These are phyloP conservation scores for Phoma sp. DNA, from an alignment of 2,329 filamentous ascomycete genomes.

Conservation along the genomic window DNA sequence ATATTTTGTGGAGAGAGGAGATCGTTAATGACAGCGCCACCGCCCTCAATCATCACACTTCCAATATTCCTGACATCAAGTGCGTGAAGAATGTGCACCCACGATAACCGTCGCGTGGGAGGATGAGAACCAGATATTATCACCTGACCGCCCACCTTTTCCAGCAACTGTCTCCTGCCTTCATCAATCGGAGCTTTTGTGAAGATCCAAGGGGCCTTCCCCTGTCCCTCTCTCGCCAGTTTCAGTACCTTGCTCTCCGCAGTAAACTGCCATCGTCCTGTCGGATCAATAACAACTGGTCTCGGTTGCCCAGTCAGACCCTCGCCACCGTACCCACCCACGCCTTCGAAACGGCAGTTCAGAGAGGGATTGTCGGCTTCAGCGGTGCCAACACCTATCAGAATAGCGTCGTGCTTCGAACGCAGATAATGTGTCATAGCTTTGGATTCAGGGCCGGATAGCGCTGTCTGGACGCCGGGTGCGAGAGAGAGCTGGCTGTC, in stretches of 20 bases:
- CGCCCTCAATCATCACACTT: slow-evolving; percentile 93
- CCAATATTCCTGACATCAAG: slow-evolving; percentile 67
- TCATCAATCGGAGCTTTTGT: slow-evolving; percentile 20
- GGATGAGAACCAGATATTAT: slow-evolving; percentile 19
- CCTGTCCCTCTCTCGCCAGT: slow-evolving; percentile 69
- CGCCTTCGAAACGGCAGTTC: slow-evolving; percentile 77
- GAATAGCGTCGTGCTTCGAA: slow-evolving; percentile 80
- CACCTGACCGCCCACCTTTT: slow-evolving; percentile 36
- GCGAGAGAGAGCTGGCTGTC: slow-evolving; percentile 80
- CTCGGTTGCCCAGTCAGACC: slow-evolving; percentile 71
- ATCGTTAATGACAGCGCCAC: slow-evolving; percentile 81
- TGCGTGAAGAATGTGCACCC: slow-evolving; percentile 68
- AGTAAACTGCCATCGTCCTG: slow-evolving; percentile 72
- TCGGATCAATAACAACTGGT: slow-evolving; percentile 83
- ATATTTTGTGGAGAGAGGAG: slow-evolving; percentile 71
- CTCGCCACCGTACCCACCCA: slow-evolving; percentile 63
- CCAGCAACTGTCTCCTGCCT: slow-evolving; percentile 43
- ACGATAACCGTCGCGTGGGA: slow-evolving; percentile 47
- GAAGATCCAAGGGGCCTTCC: slow-evolving; percentile 77
- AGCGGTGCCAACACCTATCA: slow-evolving; percentile 85
- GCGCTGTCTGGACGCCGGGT: slow-evolving; percentile 79
- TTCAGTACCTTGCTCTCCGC: slow-evolving; percentile 69
- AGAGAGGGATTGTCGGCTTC: slow-evolving; percentile 84
- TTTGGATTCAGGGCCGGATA: slow-evolving; percentile 85
- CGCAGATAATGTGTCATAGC: slow-evolving; percentile 93